Evolutionary conservation across 441 rosid species (phyloP).

Genomic region (Raphanus hybrid): DNA sequence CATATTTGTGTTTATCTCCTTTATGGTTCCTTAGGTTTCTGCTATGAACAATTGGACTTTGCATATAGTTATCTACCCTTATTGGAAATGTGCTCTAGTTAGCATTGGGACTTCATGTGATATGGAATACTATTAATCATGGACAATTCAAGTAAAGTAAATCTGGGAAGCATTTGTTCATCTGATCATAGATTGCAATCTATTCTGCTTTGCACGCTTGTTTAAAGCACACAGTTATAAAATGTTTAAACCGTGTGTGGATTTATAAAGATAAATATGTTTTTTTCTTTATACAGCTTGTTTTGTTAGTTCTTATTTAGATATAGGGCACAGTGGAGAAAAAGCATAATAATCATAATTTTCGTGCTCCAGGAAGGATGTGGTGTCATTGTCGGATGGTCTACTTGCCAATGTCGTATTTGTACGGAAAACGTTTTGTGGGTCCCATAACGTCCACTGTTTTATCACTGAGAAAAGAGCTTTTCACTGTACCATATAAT

Average conservation of each 20-base stretch:
- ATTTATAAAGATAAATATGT: slow-evolving; percentile 10
- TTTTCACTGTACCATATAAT: slow-evolving; percentile 67
- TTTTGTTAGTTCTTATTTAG: not conserved
- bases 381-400: slow-evolving; percentile 97
- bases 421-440: slow-evolving; percentile 79
- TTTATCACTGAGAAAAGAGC: slow-evolving; percentile 74
- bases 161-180: slow-evolving; percentile 13
- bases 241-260: not conserved
- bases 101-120: slow-evolving; percentile 8
- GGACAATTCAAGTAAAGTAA: slow-evolving; percentile 10
- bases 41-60: not conserved
- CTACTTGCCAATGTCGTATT: slow-evolving; percentile 79
- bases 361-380: slow-evolving; percentile 67
- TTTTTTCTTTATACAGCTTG: slow-evolving; percentile 13
- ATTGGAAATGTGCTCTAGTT: not conserved
- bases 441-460: slow-evolving; percentile 68
- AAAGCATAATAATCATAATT: not conserved
- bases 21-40: slow-evolving; percentile 10
- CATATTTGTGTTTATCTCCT: not conserved
- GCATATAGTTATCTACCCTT: not conserved
- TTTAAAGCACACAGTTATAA: not conserved
- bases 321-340: slow-evolving; percentile 19
- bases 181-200: slow-evolving; percentile 19
- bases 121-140: slow-evolving; percentile 3
- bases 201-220: slow-evolving; percentile 9